Evolutionary conservation across 2,329 filamentous ascomycete species (phyloP).

Genomic region (Cladosporium phlei): DNA sequence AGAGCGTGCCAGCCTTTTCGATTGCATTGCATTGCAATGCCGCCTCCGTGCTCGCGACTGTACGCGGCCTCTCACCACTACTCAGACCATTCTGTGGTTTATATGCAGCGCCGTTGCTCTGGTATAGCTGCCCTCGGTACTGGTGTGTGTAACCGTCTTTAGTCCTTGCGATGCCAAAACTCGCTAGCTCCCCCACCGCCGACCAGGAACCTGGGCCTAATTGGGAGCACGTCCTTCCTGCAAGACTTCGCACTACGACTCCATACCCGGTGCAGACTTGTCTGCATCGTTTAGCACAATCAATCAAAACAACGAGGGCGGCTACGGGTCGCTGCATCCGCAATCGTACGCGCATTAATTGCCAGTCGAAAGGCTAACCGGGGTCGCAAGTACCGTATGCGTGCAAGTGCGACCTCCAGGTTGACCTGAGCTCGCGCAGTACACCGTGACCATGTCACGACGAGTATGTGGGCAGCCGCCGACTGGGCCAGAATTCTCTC

Average conservation of each 20-base stretch:
- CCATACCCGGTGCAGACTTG: constrained; percentile 4
- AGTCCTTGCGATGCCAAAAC: neutral
- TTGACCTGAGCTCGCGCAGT: neutral
- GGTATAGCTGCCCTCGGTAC: neutral
- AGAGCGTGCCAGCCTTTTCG: neutral
- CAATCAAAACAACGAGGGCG: neutral
- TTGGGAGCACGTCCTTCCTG: neutral
- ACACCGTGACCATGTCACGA: constrained; percentile 1
- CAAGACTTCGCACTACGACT: constrained; percentile 8
- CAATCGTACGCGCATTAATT: neutral
- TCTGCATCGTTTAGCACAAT: neutral
- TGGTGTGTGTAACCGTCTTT: neutral
- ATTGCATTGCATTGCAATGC: neutral
- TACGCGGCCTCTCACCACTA: constrained; percentile 1
- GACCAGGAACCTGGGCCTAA: constrained; percentile 6
- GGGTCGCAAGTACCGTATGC: constrained; percentile 10
- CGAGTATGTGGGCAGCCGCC: constrained; percentile 6
- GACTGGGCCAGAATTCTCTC: constrained; percentile 1
- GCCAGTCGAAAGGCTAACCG: constrained; percentile 3
- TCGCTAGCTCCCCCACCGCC: constrained; percentile 6
- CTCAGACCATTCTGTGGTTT: constrained; percentile 3
- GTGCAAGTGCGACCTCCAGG: constrained; percentile 5
- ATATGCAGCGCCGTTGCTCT: constrained; percentile 3
- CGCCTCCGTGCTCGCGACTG: constrained; percentile 5
- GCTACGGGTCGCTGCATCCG: constrained; percentile 8